Percentiles rank a stretch among this genome's conserved stretches.
Evolutionary conservation across 257 asterid genomes (phyloP).

Genomic region (Ilex asprella): DNA sequence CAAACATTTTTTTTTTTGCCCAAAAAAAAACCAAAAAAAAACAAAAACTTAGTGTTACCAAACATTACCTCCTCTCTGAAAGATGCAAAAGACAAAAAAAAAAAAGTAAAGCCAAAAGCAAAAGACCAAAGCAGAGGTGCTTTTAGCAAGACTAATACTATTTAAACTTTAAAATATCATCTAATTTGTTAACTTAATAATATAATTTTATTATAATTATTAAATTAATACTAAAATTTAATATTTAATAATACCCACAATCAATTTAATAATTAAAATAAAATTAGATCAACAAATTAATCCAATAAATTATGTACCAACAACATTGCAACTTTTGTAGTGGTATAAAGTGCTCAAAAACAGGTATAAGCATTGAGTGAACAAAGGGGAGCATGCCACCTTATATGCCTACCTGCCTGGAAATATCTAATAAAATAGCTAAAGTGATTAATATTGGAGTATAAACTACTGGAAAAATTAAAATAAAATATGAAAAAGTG

Average conservation of each 20-base stretch:
- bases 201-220: too few species aligned
- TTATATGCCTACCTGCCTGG: conserved; percentile 34
- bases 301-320: too few species aligned
- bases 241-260: too few species aligned
- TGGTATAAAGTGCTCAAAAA: conserved; percentile 13
- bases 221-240: too few species aligned
- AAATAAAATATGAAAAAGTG: conserved; percentile 1
- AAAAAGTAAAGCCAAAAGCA: conserved; percentile 21
- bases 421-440: conserved; percentile 17
- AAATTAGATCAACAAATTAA: too few species aligned
- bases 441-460: conserved; percentile 11
- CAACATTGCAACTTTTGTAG: background rate
- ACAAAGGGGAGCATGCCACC: conserved; percentile 64
- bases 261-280: too few species aligned
- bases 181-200: too few species aligned
- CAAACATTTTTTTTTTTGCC: too few species aligned
- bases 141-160: conserved; percentile 4
- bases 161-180: too few species aligned
- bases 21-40: too few species aligned
- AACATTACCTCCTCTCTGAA: too few species aligned
- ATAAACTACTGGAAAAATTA: conserved; percentile 15
- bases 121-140: conserved; percentile 9
- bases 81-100: conserved; percentile 26
- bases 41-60: too few species aligned
- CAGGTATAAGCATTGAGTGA: conserved; percentile 29